Percentiles rank a stretch among this genome's conserved stretches.
Conservation (phyloP, 768 basidiomycete genomes). For the Mycena leptocephala region DNA sequence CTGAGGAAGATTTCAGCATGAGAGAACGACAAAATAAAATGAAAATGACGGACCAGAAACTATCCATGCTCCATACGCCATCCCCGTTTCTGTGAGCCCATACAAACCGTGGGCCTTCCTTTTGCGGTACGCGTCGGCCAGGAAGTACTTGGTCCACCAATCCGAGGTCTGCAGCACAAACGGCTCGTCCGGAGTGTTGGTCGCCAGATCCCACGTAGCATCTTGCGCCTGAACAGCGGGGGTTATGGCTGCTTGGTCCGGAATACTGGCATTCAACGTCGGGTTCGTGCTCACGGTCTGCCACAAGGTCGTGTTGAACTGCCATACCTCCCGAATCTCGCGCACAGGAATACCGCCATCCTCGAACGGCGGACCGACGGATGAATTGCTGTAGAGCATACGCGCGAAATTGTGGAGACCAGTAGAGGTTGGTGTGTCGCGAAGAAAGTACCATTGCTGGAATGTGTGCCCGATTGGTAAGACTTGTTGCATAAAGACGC, state of each 20-base stretch:
- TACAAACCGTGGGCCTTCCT: slow-evolving; percentile 24
- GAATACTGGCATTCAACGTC: slow-evolving; percentile 15
- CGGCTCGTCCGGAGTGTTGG: slow-evolving; percentile 19
- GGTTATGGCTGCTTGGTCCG: slow-evolving; percentile 18
- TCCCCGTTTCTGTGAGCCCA: slow-evolving; percentile 15
- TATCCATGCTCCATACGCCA: slow-evolving; percentile 29
- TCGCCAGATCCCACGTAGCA: slow-evolving; percentile 26
- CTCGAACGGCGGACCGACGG: slow-evolving; percentile 13
- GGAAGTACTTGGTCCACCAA: slow-evolving; percentile 30
- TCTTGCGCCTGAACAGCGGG: slow-evolving; percentile 23
- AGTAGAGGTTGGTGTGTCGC: slow-evolving; percentile 15
- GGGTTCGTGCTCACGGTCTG: slow-evolving; percentile 22
- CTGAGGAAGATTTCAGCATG: not conserved
- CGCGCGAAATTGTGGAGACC: slow-evolving; percentile 27
- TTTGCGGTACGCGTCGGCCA: slow-evolving; percentile 13
- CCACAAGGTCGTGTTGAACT: slow-evolving; percentile 28
- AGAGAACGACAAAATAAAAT: not conserved
- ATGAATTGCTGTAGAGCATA: slow-evolving; percentile 18
- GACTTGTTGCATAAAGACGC: slow-evolving; percentile 20
- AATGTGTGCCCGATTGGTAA: slow-evolving; percentile 26
- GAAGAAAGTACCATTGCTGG: slow-evolving; percentile 28
- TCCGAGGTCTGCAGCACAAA: slow-evolving; percentile 24
- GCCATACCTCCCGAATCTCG: slow-evolving; percentile 18
- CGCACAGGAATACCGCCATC: slow-evolving; percentile 23
- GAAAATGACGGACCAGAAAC: slow-evolving; percentile 3